Conservation (phyloP, 495 filamentous ascomycete species). For the Penicillium longicatenatum region DNA sequence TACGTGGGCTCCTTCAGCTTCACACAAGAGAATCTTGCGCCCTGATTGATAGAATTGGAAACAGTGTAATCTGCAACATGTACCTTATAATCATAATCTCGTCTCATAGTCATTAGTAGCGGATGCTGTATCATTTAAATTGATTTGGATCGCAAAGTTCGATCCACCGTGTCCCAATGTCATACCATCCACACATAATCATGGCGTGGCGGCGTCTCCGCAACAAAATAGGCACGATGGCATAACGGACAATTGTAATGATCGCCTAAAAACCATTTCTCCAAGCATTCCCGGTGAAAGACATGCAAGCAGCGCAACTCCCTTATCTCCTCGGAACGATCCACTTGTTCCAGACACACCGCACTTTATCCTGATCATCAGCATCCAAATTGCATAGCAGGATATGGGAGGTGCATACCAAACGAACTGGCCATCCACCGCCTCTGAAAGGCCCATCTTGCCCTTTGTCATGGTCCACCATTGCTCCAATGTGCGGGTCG, state of each 20-base stretch:
- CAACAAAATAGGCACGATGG: slow-evolving; percentile 41
- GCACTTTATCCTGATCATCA: slow-evolving; percentile 26
- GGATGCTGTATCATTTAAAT: neutral
- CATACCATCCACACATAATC: slow-evolving; percentile 50
- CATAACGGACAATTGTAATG: slow-evolving; percentile 50
- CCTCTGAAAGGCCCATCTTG: slow-evolving; percentile 37
- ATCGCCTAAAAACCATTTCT: slow-evolving; percentile 48
- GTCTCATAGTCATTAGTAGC: slow-evolving; percentile 14
- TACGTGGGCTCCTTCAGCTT: no score
- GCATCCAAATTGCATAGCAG: neutral
- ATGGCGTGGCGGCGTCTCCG: slow-evolving; percentile 34
- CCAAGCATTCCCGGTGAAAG: slow-evolving; percentile 49
- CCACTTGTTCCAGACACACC: slow-evolving; percentile 46
- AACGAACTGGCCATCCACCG: slow-evolving; percentile 43
- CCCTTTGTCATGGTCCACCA: slow-evolving; percentile 45
- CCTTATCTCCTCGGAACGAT: slow-evolving; percentile 41
- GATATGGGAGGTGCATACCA: slow-evolving; percentile 32
- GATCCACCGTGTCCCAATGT: slow-evolving; percentile 9
- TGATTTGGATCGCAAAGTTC: neutral
- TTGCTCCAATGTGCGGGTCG: slow-evolving; percentile 42
- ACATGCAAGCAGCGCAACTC: slow-evolving; percentile 49
- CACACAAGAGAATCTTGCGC: no score
- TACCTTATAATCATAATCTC: slow-evolving; percentile 1
- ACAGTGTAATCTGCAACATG: neutral
- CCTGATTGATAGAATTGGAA: no score